Conservation (phyloP, 1,284 basidiomycete genomes). For the Prillingera fragicola region DNA sequence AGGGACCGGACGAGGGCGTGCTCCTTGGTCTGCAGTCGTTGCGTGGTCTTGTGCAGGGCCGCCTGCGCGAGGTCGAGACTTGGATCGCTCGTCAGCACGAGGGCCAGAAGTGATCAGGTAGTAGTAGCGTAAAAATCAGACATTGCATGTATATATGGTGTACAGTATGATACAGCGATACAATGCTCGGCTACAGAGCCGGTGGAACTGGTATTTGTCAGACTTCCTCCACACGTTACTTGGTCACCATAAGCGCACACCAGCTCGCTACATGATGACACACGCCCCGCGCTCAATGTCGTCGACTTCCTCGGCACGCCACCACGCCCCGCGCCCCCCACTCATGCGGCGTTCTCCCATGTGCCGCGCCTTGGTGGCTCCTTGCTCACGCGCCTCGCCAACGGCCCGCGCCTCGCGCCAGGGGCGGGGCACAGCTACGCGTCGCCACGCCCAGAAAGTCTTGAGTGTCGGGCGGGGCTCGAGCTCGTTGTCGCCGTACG, state of each 20-base stretch:
- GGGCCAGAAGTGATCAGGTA: neutral
- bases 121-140: neutral
- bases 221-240: no score
- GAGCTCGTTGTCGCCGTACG: constrained; percentile 25
- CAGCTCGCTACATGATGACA: constrained; percentile 8
- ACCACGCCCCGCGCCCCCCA: constrained; percentile 5
- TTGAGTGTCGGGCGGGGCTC: constrained; percentile 59
- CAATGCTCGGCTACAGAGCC: no score
- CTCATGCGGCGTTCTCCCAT: neutral
- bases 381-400: constrained; percentile 7
- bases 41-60: constrained; percentile 56
- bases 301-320: constrained; percentile 7
- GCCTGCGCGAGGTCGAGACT: constrained; percentile 15
- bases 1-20: constrained; percentile 74
- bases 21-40: constrained; percentile 65
- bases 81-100: constrained; percentile 1
- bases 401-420: constrained; percentile 26
- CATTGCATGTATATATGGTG: neutral
- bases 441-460: constrained; percentile 81
- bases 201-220: no score
- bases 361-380: neutral
- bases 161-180: neutral
- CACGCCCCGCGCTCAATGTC: constrained; percentile 19
- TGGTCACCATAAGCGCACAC: no score
- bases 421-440: constrained; percentile 54